Evolutionary conservation across 2,329 filamentous ascomycete species (phyloP).

Genomic region (Fusarium pseudonygamai): DNA sequence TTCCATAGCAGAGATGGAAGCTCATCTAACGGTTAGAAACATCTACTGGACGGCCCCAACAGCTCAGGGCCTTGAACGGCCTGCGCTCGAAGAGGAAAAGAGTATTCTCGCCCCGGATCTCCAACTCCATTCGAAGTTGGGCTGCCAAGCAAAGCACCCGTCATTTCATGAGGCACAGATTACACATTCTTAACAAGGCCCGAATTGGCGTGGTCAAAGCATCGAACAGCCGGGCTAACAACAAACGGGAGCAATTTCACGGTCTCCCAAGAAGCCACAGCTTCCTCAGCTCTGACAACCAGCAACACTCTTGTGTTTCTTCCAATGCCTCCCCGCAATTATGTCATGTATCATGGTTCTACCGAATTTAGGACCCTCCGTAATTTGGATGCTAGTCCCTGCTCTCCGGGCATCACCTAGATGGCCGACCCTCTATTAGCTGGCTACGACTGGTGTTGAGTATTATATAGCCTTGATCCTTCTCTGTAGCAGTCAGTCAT

Average conservation of each 20-base stretch:
- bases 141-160: conserved; percentile 30
- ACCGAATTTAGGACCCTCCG: conserved; percentile 49
- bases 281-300: conserved; percentile 31
- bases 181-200: conserved; percentile 31
- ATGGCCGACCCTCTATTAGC: conserved; percentile 28
- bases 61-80: conserved; percentile 1
- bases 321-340: conserved; percentile 51
- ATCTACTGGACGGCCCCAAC: background rate
- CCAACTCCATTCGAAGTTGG: conserved; percentile 15
- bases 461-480: conserved; percentile 44
- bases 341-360: conserved; percentile 57
- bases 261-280: conserved; percentile 37
- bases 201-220: conserved; percentile 43
- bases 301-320: conserved; percentile 24
- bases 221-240: conserved; percentile 34
- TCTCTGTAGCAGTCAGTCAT: conserved; percentile 37
- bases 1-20: background rate
- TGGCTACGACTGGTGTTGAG: conserved; percentile 31
- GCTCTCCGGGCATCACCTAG: conserved; percentile 41
- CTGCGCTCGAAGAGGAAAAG: conserved; percentile 15
- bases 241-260: conserved; percentile 24
- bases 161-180: conserved; percentile 32
- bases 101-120: conserved; percentile 29
- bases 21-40: background rate
- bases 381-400: conserved; percentile 47